phyloP scores from a whole-genome alignment of 768 basidiomycete genomes.

The Chalciporus chontae region DNA sequence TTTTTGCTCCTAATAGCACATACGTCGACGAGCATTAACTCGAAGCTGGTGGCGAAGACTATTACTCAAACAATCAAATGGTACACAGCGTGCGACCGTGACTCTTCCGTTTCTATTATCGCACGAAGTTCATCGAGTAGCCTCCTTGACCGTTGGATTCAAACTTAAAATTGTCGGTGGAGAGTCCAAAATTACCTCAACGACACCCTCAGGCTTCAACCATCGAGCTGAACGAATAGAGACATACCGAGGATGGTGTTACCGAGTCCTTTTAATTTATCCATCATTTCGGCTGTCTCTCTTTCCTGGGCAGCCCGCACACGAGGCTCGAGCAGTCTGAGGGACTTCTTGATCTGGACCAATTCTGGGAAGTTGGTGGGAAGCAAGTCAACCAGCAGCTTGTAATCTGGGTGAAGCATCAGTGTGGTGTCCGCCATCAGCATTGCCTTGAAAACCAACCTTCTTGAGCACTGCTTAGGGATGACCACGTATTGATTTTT shows the following conservation, averaged over 20 bases:
- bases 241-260: constrained; percentile 79
- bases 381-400: constrained; percentile 59
- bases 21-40: constrained; percentile 16
- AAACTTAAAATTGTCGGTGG: constrained; percentile 97
- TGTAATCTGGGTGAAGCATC: constrained; percentile 60
- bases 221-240: not conserved
- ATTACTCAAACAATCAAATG: not conserved
- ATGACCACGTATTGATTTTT: constrained; percentile 75
- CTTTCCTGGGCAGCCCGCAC: constrained; percentile 74
- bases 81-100: not conserved
- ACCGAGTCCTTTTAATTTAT: constrained; percentile 88
- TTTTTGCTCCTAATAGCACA: constrained; percentile 21
- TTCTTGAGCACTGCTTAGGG: constrained; percentile 77
- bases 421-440: not conserved
- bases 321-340: constrained; percentile 59
- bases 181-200: constrained; percentile 87
- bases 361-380: constrained; percentile 51
- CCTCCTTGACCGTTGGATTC: constrained; percentile 93
- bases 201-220: not conserved
- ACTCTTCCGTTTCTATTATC: constrained; percentile 29
- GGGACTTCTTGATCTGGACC: constrained; percentile 44
- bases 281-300: constrained; percentile 90
- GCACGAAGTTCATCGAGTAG: constrained; percentile 86
- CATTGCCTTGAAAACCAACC: constrained; percentile 43
- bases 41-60: not conserved